Evolutionary conservation across 2,329 filamentous ascomycete genomes (phyloP).

Genomic region (Ceratocystis alfenasii): DNA sequence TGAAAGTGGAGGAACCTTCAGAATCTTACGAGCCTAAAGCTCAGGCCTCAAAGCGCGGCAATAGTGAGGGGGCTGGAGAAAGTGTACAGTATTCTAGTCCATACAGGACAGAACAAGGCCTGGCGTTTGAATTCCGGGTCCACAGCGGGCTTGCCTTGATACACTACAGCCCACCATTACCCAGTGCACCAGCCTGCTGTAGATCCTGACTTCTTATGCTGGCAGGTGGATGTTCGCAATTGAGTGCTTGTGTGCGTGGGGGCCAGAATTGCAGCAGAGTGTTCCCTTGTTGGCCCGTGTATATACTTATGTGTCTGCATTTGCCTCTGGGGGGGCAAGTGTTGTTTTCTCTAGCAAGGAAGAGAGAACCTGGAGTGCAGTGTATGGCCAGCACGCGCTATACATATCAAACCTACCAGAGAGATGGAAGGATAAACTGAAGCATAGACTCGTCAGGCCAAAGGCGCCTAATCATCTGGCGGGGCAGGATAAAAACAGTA

Average conservation of each 20-base stretch:
- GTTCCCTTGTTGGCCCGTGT: not conserved
- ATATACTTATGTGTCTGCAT: too few species aligned
- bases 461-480: too few species aligned
- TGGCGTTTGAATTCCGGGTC: not conserved
- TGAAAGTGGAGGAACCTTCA: too few species aligned
- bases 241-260: too few species aligned
- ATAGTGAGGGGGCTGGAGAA: not conserved
- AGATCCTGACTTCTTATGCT: not conserved
- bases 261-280: not conserved
- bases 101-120: not conserved
- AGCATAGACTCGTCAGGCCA: not conserved
- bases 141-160: not conserved
- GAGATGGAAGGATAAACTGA: not conserved
- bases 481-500: too few species aligned
- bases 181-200: constrained; percentile 1
- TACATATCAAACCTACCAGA: not conserved
- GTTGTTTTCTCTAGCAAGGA: not conserved
- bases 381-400: not conserved
- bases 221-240: too few species aligned
- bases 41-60: not conserved
- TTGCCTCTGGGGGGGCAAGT: too few species aligned
- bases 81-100: not conserved
- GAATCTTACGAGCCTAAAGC: too few species aligned
- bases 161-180: not conserved
- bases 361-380: not conserved